phyloP scores from a whole-genome alignment of 257 asterid species.

The Thymus mandschuricus region DNA sequence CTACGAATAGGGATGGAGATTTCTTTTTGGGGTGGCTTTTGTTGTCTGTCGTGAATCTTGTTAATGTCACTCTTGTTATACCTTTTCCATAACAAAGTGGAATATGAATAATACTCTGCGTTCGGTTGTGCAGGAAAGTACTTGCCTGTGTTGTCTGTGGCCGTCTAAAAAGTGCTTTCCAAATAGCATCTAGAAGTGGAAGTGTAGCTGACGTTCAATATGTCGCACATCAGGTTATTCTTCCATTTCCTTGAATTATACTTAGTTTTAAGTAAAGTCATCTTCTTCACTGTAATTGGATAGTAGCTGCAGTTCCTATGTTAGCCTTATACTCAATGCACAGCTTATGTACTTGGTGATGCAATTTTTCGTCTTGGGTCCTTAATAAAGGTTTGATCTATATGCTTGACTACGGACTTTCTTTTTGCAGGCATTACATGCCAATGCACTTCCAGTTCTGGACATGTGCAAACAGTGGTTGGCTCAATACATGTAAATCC shows the following conservation, averaged over 20 bases:
- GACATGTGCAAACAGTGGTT: constrained; percentile 99
- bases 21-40: neutral
- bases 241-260: constrained; percentile 28
- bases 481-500: constrained; percentile 82
- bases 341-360: neutral
- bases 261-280: neutral
- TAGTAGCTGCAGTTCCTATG: neutral
- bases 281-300: constrained; percentile 10
- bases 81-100: constrained; percentile 13
- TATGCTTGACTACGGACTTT: constrained; percentile 13
- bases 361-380: neutral
- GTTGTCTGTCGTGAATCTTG: constrained; percentile 19
- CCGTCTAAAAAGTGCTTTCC: constrained; percentile 97
- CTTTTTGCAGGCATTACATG: constrained; percentile 84
- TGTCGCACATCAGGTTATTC: constrained; percentile 92
- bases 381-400: neutral
- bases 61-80: neutral
- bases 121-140: constrained; percentile 76
- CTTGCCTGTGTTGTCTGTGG: constrained; percentile 98
- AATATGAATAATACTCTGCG: constrained; percentile 29
- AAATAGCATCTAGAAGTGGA: constrained; percentile 96
- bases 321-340: neutral
- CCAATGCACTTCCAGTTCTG: constrained; percentile 96
- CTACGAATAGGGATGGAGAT: neutral
- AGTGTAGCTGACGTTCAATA: constrained; percentile 99